phyloP scores from a whole-genome alignment of 1,284 basidiomycete genomes.

The Puccinia triticina region DNA sequence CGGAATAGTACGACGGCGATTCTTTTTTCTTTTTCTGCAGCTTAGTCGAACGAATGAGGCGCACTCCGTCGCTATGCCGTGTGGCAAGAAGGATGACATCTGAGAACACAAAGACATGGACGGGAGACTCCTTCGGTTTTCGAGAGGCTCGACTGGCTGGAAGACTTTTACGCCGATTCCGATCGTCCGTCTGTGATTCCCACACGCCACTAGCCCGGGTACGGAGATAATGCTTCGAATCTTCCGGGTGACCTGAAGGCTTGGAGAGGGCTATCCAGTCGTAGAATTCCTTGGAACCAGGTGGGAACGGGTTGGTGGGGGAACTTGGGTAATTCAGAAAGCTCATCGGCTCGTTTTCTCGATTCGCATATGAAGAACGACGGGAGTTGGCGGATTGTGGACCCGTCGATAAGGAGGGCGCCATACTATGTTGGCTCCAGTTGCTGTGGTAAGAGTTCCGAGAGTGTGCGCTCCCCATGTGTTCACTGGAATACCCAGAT shows the following conservation, averaged over 20 bases:
- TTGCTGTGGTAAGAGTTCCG: conserved; percentile 24
- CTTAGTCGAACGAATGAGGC: conserved; percentile 54
- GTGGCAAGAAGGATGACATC: conserved; percentile 69
- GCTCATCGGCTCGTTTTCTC: conserved; percentile 3
- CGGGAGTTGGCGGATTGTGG: background rate
- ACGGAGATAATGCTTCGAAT: background rate
- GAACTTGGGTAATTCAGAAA: background rate
- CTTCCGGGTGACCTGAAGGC: background rate
- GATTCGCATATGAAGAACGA: background rate
- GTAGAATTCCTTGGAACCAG: background rate
- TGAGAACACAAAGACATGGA: conserved; percentile 70
- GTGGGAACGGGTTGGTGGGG: conserved; percentile 2
- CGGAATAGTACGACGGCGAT: conserved; percentile 61
- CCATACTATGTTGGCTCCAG: background rate
- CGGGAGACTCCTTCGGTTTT: conserved; percentile 56
- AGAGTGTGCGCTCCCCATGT: conserved; percentile 5
- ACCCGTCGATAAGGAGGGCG: background rate
- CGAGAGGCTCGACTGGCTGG: background rate
- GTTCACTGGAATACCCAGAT: background rate
- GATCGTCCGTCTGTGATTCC: background rate
- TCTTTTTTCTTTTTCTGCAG: conserved; percentile 55
- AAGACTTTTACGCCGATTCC: background rate
- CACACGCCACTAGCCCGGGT: background rate
- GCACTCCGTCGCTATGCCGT: conserved; percentile 50
- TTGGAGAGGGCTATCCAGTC: background rate